Base-by-base conservation (phyloP, 1,139 yeast genomes). In the Pichia sp. region DNA sequence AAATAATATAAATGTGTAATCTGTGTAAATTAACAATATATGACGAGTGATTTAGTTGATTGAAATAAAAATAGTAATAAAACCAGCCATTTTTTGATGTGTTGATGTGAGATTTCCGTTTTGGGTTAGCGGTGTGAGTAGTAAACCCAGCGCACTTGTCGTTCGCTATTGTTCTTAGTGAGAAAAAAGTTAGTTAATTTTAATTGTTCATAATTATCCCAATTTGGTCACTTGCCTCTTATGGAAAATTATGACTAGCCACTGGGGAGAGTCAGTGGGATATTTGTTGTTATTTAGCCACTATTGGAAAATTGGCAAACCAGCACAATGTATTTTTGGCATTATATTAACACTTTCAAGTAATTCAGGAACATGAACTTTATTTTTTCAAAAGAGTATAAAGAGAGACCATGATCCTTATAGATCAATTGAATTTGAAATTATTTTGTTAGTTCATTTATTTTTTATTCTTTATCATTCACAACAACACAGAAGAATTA, bases 321-420 rank as follows among this genome's bases (percentile, higher is more conserved):
- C 32, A 30, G 32, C 32, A 26, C 2, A 26, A 26, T 26, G 7
- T 6, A 26, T 26, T 9, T 26, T 6, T 6, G 28, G 28, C 28
- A 16, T 16, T 16, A 16, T 16, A 16, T 2, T 16, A 16, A 16
- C 16, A 16, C 16, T 16, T 16, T 16, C 16, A 1, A 16, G 16
- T 16, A 16, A 2, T 16, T 26, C n/a, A 8, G 9, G 35, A 12
- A 22, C 12, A 3, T 26, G 12, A 6, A 16, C 16, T 16, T 16
- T 16, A 16, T 16, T 16, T 16, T 16, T 16, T 16, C 16, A 16
- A 16, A 22, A 27, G 25, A n/a, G 33, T 43, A 43, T 43, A 43
- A 42, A 41, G 42, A 23, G 30, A 30, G 12, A 5, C n/a, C 9
- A 3, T 36, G 46, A 40, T 42, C 46, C 46, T 20, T 4, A 26